Evolutionary conservation across 768 basidiomycete species (phyloP).

Genomic region (Russula dissimulans): DNA sequence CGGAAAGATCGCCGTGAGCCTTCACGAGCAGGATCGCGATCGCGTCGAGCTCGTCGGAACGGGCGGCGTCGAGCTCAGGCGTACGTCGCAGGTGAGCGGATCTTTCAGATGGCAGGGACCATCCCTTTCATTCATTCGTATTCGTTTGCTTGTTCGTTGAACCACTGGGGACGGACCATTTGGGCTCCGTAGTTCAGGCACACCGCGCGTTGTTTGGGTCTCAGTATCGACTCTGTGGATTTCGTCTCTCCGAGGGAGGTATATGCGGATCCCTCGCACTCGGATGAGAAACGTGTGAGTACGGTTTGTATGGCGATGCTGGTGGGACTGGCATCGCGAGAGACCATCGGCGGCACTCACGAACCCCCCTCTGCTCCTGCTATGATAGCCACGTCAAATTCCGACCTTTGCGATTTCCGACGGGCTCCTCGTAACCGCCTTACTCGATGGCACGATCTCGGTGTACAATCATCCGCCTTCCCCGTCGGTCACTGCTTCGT

Average conservation of each 20-base stretch:
- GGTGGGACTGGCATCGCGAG: background rate
- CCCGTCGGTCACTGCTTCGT: background rate
- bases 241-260: slow-evolving; percentile 12
- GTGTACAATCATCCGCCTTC: slow-evolving; percentile 10
- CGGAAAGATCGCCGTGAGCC: slow-evolving; percentile 10
- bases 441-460: slow-evolving; percentile 18
- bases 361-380: background rate
- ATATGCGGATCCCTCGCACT: slow-evolving; percentile 17
- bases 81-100: slow-evolving; percentile 8
- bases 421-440: slow-evolving; percentile 12
- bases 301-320: background rate
- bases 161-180: background rate
- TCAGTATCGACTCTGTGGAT: slow-evolving; percentile 13
- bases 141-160: background rate
- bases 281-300: slow-evolving; percentile 17
- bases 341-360: background rate
- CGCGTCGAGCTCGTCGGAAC: slow-evolving; percentile 14
- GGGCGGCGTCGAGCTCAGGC: slow-evolving; percentile 10
- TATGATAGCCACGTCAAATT: slow-evolving; percentile 16
- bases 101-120: no score
- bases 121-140: no score
- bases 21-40: slow-evolving; percentile 19
- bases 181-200: slow-evolving; percentile 10
- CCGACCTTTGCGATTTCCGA: slow-evolving; percentile 14
- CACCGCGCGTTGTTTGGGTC: slow-evolving; percentile 6